Percentiles rank a stretch among this genome's conserved stretches.
Conservation (phyloP, 805 yeast species). For the Alloascoidea africana region DNA sequence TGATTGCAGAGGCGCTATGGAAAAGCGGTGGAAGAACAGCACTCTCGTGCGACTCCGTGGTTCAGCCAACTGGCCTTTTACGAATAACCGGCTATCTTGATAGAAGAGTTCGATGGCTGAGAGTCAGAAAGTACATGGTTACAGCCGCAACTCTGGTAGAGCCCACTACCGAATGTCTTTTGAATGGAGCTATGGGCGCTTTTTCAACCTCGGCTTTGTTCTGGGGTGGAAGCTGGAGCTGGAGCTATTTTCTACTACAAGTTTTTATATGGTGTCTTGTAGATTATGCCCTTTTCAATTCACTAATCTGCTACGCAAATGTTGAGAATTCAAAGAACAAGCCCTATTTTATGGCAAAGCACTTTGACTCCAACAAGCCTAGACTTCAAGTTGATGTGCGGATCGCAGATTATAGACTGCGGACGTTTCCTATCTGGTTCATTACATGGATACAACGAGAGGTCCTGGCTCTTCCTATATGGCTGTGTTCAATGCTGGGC, state of each 20-base stretch:
- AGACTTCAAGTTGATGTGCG: neutral
- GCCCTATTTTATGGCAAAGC: neutral
- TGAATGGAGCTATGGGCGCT: constrained; percentile 54
- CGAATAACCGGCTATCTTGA: constrained; percentile 37
- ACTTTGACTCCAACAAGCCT: constrained; percentile 5
- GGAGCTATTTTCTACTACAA: constrained; percentile 32
- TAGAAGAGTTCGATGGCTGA: constrained; percentile 70
- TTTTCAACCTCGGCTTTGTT: constrained; percentile 37
- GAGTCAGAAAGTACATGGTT: constrained; percentile 83
- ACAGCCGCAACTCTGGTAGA: constrained; percentile 70
- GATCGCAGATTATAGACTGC: neutral
- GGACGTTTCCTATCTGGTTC: constrained; percentile 16
- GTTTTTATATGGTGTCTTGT: constrained; percentile 44
- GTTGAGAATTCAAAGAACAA: constrained; percentile 11
- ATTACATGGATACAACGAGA: constrained; percentile 58
- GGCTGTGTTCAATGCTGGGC: constrained; percentile 72
- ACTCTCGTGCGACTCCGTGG: constrained; percentile 61
- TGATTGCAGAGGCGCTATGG: constrained; percentile 85
- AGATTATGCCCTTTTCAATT: constrained; percentile 45
- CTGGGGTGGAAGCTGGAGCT: constrained; percentile 18
- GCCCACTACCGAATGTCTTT: constrained; percentile 69
- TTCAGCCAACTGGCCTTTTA: constrained; percentile 46
- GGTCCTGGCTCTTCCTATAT: constrained; percentile 62
- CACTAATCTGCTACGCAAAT: constrained; percentile 19
- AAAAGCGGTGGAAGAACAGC: constrained; percentile 52